Evolutionary conservation across 2,329 filamentous ascomycete species (phyloP), one percentile per base, ranked within the genome.

Genomic region (Raffaelea ambrosiae): DNA sequence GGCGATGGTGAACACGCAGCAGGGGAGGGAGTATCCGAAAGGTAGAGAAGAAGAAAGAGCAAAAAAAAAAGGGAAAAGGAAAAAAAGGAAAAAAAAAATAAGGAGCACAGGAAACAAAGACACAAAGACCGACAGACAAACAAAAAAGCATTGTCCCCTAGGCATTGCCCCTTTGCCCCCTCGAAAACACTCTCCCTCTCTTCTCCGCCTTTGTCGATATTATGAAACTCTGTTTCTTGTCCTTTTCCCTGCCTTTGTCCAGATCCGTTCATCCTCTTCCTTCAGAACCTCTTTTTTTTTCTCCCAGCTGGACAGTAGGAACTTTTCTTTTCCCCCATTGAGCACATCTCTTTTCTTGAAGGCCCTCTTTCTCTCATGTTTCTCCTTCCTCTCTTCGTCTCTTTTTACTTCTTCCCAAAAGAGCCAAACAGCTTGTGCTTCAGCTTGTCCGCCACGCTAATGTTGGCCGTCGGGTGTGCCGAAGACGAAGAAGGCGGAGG

Each of bases 401-500:
- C 19, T 3, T 7, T 21, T 39, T 48, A 69, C 52, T 76, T 76
- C 64, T 74, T 75, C 14, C 35, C 35, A 54, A 74, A 69, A 1
- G 61, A 58, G 18, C 69, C 67, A 48, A 77, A 66, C 40, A 79
- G 59, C 70, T 77, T 79, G 53, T 63, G 51, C 71, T 80, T 80
- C 54, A 79, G 63, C 67, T 73, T 77, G 57, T 80, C 76, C 18
- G 76, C 76, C 49, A 80, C 57, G 29, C 76, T 66, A 43, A 63
- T 56, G 47, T 66, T 65, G 9, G 61, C 54, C 33, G 46, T 51
- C 5, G 46, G 9, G n/a, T n/a, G n/a, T n/a, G n/a, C n/a, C n/a
- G n/a, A n/a, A n/a, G n/a, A n/a, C 16, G n/a, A 3, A 7, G 42
- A n/a, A 11, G 44, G 10, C 22, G 40, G 13, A 2, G 36, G 38